phyloP scores from a whole-genome alignment of 176 grass and related monocot species.

The Saccharum officinarum region DNA sequence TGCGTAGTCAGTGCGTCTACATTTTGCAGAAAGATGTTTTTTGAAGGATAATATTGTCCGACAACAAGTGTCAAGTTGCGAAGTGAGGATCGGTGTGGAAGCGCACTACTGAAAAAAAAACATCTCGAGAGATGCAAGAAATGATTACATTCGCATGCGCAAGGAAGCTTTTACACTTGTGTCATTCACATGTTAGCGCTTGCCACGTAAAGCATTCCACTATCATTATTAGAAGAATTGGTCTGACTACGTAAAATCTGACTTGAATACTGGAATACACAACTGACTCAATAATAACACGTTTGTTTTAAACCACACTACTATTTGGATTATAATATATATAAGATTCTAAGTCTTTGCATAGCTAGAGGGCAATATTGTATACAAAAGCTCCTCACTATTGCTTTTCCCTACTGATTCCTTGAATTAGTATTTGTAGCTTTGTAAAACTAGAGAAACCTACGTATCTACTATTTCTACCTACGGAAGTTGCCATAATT shows the following conservation, averaged over 20 bases:
- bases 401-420: not conserved
- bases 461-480: not conserved
- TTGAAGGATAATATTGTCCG: not conserved
- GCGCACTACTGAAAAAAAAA: slow-evolving; percentile 11
- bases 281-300: too few relatives aligned
- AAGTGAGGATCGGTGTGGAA: slow-evolving; percentile 37
- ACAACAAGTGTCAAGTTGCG: slow-evolving; percentile 69
- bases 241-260: not conserved
- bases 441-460: not conserved
- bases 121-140: not conserved
- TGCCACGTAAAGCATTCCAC: not conserved
- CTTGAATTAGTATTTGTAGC: not conserved
- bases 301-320: not conserved
- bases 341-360: not conserved
- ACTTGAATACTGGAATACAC: not conserved
- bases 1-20: not conserved
- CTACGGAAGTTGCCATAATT: not conserved
- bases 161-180: not conserved
- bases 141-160: slow-evolving; percentile 42
- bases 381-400: not conserved
- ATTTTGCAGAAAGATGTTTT: not conserved
- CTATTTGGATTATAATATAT: not conserved
- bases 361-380: not conserved
- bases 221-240: not conserved
- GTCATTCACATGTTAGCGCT: not conserved